Conservation (phyloP, 225 moss, liverwort and hornwort genomes). For the Thuidium tamariscinum region DNA sequence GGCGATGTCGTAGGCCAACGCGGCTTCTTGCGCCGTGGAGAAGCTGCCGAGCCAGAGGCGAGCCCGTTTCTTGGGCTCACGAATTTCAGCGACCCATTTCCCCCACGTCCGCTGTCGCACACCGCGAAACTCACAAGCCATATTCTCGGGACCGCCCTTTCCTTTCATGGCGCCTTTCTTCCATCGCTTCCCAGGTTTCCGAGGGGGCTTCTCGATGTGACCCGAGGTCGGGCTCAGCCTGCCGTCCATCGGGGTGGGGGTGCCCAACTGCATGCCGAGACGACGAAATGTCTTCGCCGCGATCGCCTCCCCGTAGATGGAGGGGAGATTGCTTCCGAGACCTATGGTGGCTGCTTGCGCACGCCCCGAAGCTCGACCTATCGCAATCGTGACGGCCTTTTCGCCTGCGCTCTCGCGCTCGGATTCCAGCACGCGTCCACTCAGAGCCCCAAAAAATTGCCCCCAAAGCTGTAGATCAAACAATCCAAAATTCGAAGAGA, state of each 20-base stretch:
- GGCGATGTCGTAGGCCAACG: slow-evolving; percentile 57
- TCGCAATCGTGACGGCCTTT: background rate
- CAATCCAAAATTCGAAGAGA: background rate
- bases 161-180: slow-evolving; percentile 64
- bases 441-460: background rate
- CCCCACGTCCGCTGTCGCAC: slow-evolving; percentile 79
- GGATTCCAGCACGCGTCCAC: background rate
- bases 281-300: slow-evolving; percentile 8
- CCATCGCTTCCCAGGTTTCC: slow-evolving; percentile 40
- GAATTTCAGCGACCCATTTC: slow-evolving; percentile 76
- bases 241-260: slow-evolving; percentile 3
- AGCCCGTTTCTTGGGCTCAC: slow-evolving; percentile 58
- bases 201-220: slow-evolving; percentile 35
- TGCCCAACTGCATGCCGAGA: slow-evolving; percentile 24
- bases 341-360: slow-evolving; percentile 2
- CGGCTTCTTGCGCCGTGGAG: slow-evolving; percentile 59
- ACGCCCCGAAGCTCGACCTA: background rate
- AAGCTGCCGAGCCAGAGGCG: slow-evolving; percentile 70
- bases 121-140: slow-evolving; percentile 59
- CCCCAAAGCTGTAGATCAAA: background rate
- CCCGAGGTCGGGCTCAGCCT: slow-evolving; percentile 23
- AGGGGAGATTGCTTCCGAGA: slow-evolving; percentile 7
- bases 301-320: background rate
- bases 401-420: background rate
- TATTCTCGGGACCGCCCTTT: slow-evolving; percentile 67